Evolutionary conservation across 768 basidiomycete species (phyloP), one percentile per base, ranked within the genome.

Genomic region (Leccinum rimulosum): DNA sequence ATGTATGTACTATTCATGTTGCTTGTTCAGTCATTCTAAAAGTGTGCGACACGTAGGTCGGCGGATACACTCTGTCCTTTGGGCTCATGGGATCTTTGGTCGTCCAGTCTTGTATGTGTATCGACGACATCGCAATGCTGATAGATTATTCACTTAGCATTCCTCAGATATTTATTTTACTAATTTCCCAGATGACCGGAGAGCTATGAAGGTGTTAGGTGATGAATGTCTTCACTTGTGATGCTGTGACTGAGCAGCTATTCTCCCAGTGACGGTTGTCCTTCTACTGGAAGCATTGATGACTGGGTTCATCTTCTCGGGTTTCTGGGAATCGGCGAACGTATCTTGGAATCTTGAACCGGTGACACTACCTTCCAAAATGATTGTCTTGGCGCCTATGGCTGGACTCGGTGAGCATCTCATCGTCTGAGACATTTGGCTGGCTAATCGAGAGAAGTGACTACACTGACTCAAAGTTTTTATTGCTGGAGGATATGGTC

Each of bases 401-500:
- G 6, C 45, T 19, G 45, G 45, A 3, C 1, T 47, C 3, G 19
- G 45, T 47, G 22, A 47, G 45, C 22, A 47, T 11, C 11, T 22
- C 19, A 14, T 47, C 11, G 12, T 6, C 22, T 22, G 2, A 47
- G 22, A 25, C 10, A 19, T 19, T 14, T 47, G 6, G 10, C 6
- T 19, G 22, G 5, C 45, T 47, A 22, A 47, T 47, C 45, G 10
- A 49, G 48, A 49, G 48, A 15, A 49, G 48, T 49, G 27, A 9
- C 15, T 17, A 49, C 15, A 28, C 7, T 28, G 7, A 49, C 48
- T 49, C 69, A 70, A 3, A 45, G 61, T 9, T 68, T 70, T 33
- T 64, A 55, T 56, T 68, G 64, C 50, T 70, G 69, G 67, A 52
- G 61, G 60, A 64, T 70, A 60, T 52, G 55, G 19, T 40, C 25